Evolutionary conservation across 2,329 filamentous ascomycete species (phyloP).

Genomic region (Grosmannia clavigera): DNA sequence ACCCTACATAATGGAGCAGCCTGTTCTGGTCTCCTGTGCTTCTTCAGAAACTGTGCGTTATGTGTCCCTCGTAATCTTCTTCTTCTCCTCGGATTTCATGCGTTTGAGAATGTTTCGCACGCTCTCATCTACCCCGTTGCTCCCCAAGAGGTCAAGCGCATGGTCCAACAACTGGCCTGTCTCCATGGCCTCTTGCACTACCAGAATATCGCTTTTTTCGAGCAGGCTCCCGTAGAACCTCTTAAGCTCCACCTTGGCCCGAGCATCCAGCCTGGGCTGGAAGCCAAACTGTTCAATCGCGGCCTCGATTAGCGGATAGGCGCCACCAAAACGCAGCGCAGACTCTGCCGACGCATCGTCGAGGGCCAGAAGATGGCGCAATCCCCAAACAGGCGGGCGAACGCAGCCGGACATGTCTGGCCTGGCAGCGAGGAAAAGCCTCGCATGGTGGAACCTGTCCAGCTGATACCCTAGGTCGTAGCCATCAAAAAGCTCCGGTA

Average conservation of each 20-base stretch:
- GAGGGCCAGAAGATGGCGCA: no score
- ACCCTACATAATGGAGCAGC: not conserved
- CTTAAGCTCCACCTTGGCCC: no score
- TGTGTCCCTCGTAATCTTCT: not conserved
- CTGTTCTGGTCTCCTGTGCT: not conserved
- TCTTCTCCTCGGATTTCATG: not conserved
- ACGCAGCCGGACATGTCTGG: no score
- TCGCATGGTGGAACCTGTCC: not conserved
- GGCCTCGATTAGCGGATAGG: no score
- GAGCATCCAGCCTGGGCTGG: no score
- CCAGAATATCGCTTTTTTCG: not conserved
- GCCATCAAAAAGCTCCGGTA: not conserved
- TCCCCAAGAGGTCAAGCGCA: not conserved
- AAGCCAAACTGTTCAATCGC: no score
- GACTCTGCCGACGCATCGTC: no score
- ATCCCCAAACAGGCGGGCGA: no score
- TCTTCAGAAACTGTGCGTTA: not conserved
- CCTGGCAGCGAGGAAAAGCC: no score
- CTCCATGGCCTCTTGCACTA: not conserved
- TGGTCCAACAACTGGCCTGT: not conserved
- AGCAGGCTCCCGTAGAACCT: no score
- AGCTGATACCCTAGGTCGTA: not conserved
- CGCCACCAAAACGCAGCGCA: no score
- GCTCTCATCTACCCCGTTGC: not conserved
- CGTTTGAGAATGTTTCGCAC: not conserved